A percentile compares a stretch with the other conserved stretches of the same genome.
These are phyloP conservation scores for Neofusicoccum kwambonambiense DNA, from an alignment of 2,329 filamentous ascomycete genomes.

Conservation along the genomic window DNA sequence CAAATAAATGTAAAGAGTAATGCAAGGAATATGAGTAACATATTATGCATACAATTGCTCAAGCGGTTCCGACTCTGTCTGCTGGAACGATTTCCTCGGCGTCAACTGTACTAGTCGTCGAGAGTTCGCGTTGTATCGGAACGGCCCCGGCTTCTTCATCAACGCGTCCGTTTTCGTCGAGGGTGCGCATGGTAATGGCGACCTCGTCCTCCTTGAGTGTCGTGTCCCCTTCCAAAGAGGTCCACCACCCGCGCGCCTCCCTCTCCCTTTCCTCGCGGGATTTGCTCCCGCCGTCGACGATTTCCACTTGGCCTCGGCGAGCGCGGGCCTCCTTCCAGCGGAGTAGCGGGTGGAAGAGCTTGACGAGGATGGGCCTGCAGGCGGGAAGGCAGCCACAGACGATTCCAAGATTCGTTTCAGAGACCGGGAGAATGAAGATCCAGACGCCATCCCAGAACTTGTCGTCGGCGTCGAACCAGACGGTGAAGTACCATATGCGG, in stretches of 20 bases:
- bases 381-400: constrained; percentile 33
- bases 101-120: not conserved
- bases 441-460: constrained; percentile 29
- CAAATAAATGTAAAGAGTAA: not conserved
- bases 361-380: constrained; percentile 30
- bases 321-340: not conserved
- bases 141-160: not conserved
- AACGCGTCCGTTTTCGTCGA: not conserved
- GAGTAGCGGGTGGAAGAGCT: not conserved
- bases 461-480: constrained; percentile 29
- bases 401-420: constrained; percentile 32
- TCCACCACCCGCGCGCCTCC: not conserved
- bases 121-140: not conserved
- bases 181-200: not conserved
- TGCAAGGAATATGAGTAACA: not conserved
- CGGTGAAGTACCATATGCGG: constrained; percentile 30
- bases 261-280: not conserved
- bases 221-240: not conserved
- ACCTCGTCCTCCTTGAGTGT: not conserved
- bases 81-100: not conserved
- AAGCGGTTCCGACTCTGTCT: not conserved
- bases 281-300: not conserved
- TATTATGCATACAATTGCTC: not conserved
- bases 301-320: not conserved
- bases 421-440: constrained; percentile 27